These are phyloP conservation scores for Fusarium paranaense DNA, from an alignment of 2,329 filamentous ascomycete species.

Conservation along the genomic window DNA sequence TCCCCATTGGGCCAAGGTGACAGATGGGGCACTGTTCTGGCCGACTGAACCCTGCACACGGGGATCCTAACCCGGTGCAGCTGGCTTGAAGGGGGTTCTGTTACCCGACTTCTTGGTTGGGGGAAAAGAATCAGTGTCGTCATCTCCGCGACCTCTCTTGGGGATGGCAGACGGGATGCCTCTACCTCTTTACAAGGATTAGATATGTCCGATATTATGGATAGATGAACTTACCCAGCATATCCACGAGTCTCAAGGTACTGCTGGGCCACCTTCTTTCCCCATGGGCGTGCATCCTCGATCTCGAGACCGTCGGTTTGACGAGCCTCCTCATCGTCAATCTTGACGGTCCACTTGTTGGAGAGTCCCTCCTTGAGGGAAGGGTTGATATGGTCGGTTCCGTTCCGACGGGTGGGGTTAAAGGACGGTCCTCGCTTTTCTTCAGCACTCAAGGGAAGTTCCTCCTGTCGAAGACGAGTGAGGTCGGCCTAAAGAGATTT, in stretches of 20 bases:
- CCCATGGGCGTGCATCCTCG: constrained; percentile 39
- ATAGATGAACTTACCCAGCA: constrained; percentile 2
- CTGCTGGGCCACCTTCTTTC: constrained; percentile 1
- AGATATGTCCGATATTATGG: background rate
- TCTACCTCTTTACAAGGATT: background rate
- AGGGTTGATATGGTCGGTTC: constrained; percentile 2
- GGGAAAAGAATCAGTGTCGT: background rate
- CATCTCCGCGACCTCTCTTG: background rate
- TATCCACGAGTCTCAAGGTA: background rate
- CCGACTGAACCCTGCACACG: constrained; percentile 7
- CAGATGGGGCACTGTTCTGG: background rate
- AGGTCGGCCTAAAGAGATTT: constrained; percentile 35
- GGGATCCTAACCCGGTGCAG: constrained; percentile 26
- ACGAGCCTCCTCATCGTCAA: constrained; percentile 38
- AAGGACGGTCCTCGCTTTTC: constrained; percentile 20
- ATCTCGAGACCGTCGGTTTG: constrained; percentile 37
- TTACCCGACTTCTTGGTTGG: background rate
- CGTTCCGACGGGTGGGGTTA: constrained; percentile 21
- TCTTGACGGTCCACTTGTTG: constrained; percentile 29
- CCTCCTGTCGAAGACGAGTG: constrained; percentile 37
- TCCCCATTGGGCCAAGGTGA: constrained; percentile 16
- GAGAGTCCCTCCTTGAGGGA: constrained; percentile 3
- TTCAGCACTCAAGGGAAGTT: constrained; percentile 34
- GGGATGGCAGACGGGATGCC: background rate
- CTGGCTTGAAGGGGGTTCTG: constrained; percentile 14